Percentiles rank a stretch among this genome's conserved stretches.
These are phyloP conservation scores for Fusarium tuaranense DNA, from an alignment of 2,329 filamentous ascomycete species.

Conservation along the genomic window DNA sequence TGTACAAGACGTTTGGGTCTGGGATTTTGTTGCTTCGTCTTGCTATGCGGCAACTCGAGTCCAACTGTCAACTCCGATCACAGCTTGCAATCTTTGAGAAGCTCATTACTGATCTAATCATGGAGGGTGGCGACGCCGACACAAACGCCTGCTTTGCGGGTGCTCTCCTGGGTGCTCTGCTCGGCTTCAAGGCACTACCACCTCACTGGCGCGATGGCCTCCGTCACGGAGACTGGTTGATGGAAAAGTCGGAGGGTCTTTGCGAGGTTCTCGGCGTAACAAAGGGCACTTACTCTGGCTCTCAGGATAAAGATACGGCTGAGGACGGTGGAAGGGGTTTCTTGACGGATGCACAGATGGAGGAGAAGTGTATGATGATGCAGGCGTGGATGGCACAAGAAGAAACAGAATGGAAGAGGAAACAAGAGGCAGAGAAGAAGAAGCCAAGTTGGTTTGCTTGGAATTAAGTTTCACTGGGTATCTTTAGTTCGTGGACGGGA, in stretches of 20 bases:
- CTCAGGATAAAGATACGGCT: constrained; percentile 54
- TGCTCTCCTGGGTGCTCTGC: constrained; percentile 59
- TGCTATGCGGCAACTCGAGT: constrained; percentile 52
- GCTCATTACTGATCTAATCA: constrained; percentile 60
- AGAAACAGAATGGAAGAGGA: constrained; percentile 43
- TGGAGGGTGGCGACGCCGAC: constrained; percentile 66
- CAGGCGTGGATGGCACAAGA: constrained; percentile 48
- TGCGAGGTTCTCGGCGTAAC: constrained; percentile 53
- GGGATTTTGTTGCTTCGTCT: constrained; percentile 58
- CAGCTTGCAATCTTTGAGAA: constrained; percentile 55
- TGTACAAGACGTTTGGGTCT: constrained; percentile 64
- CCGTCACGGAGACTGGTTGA: constrained; percentile 57
- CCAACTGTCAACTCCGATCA: constrained; percentile 24
- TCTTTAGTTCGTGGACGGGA: not conserved
- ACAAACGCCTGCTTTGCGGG: constrained; percentile 66
- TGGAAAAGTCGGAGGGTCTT: constrained; percentile 56
- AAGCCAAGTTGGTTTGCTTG: constrained; percentile 38
- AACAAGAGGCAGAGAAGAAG: constrained; percentile 37
- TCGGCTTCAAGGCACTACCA: constrained; percentile 60
- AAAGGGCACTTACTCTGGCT: constrained; percentile 48
- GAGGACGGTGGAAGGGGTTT: constrained; percentile 56
- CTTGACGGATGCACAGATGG: constrained; percentile 52
- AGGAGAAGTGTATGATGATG: constrained; percentile 49
- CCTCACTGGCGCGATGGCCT: constrained; percentile 63
- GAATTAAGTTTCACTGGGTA: constrained; percentile 19